Evolutionary conservation across 495 filamentous ascomycete species (phyloP).

Genomic region (Melanomma pulvis-pyrius): DNA sequence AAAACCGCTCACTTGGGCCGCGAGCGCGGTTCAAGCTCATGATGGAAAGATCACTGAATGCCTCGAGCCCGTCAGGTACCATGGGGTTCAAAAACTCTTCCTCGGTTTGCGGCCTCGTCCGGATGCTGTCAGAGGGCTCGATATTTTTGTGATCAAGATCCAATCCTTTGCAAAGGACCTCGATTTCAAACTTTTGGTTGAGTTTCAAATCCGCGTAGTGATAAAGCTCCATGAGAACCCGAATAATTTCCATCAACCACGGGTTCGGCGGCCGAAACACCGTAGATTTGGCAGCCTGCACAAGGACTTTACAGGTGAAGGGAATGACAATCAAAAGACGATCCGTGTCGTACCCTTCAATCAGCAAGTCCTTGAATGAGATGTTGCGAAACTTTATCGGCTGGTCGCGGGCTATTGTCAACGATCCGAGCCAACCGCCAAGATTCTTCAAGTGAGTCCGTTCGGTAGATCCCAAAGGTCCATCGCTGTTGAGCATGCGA

Average conservation of each 20-base stretch:
- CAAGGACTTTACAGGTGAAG: constrained; percentile 93
- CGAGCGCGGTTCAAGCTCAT: constrained; percentile 66
- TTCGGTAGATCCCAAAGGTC: constrained; percentile 71
- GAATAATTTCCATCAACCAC: constrained; percentile 93
- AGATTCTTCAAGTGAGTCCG: constrained; percentile 88
- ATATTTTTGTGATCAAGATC: constrained; percentile 83
- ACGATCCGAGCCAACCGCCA: constrained; percentile 85
- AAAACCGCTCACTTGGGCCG: constrained; percentile 70
- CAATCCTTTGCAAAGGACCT: constrained; percentile 92
- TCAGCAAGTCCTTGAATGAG: constrained; percentile 90
- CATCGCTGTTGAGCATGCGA: constrained; percentile 84
- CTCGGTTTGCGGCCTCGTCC: constrained; percentile 63
- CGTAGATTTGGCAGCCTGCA: constrained; percentile 78
- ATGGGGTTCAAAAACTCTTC: constrained; percentile 59
- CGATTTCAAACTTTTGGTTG: constrained; percentile 97
- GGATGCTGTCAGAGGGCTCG: constrained; percentile 78
- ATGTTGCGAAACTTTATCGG: constrained; percentile 96
- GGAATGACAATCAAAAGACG: constrained; percentile 89
- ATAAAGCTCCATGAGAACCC: constrained; percentile 86
- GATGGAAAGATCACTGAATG: constrained; percentile 73
- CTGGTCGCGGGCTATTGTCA: constrained; percentile 92
- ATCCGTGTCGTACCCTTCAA: constrained; percentile 89
- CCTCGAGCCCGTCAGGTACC: constrained; percentile 70
- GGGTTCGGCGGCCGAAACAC: constrained; percentile 95
- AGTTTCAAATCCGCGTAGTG: constrained; percentile 89